A percentile compares a stretch with the other conserved stretches of the same genome.
These are phyloP conservation scores for Lachnellula suecica DNA, from an alignment of 2,329 filamentous ascomycete species.

Conservation along the genomic window DNA sequence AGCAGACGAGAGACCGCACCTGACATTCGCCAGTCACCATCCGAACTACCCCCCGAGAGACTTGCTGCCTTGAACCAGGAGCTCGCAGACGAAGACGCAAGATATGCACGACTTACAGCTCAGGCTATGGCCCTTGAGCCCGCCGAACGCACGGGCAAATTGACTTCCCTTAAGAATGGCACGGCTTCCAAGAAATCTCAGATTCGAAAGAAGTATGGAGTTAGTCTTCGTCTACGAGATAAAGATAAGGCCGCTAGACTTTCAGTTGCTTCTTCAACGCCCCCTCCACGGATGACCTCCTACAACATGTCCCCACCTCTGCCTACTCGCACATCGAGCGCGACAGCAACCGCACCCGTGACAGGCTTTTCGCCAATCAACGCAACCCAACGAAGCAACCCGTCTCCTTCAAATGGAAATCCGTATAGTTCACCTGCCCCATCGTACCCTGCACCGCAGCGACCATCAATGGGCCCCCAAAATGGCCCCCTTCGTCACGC, in stretches of 20 bases:
- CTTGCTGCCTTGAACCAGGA: conserved; percentile 19
- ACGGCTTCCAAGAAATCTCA: conserved; percentile 28
- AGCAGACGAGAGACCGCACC: conserved; percentile 1
- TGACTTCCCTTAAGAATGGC: conserved; percentile 26
- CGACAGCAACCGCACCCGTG: background rate
- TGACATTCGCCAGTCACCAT: conserved; percentile 20
- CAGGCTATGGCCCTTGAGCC: conserved; percentile 8
- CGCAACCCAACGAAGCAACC: background rate
- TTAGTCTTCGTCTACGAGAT: conserved; percentile 28
- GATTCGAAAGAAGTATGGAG: conserved; percentile 27
- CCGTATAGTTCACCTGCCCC: background rate
- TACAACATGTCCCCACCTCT: background rate
- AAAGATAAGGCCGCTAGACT: conserved; percentile 23
- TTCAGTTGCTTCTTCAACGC: background rate
- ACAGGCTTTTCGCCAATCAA: conserved; percentile 12
- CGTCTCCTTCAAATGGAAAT: background rate
- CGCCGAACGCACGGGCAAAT: conserved; percentile 9
- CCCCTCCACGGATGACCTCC: background rate
- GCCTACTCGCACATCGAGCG: background rate
- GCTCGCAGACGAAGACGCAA: conserved; percentile 18
- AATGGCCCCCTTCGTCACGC: background rate
- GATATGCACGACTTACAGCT: conserved; percentile 10
- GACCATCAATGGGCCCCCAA: background rate
- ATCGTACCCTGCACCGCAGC: background rate
- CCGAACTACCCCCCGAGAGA: conserved; percentile 21